phyloP scores from a whole-genome alignment of 345 rosid species.

The Trapa bicornis region DNA sequence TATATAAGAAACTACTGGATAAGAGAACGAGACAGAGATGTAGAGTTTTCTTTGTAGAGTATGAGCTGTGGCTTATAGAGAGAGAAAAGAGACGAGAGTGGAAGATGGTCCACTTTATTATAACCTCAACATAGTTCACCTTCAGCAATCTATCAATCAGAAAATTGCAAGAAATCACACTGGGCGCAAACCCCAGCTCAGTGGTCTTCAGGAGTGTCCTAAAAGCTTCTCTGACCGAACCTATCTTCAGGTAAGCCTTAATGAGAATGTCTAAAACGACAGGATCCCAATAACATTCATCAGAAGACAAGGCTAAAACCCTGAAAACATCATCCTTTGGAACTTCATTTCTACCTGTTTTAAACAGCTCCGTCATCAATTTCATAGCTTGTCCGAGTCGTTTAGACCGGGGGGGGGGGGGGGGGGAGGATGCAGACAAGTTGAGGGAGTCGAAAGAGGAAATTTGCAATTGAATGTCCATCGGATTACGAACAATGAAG shows the following conservation, averaged over 20 bases:
- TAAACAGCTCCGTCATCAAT: slow-evolving; percentile 30
- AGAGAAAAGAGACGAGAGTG: not conserved
- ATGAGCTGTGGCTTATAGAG: not conserved
- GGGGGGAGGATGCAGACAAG: no score
- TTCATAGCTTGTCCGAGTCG: slow-evolving; percentile 40
- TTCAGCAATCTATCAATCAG: slow-evolving; percentile 66
- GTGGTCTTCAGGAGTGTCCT: slow-evolving; percentile 29
- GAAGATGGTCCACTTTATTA: not conserved
- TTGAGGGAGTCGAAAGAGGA: no score
- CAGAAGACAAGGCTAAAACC: slow-evolving; percentile 31
- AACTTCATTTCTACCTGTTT: slow-evolving; percentile 13
- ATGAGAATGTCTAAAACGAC: slow-evolving; percentile 56
- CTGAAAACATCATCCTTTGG: slow-evolving; percentile 23
- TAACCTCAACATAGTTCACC: slow-evolving; percentile 21
- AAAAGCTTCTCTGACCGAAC: slow-evolving; percentile 33
- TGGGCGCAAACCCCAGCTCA: slow-evolving; percentile 42
- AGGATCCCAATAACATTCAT: slow-evolving; percentile 60
- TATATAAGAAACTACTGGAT: not conserved
- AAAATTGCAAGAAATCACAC: slow-evolving; percentile 62
- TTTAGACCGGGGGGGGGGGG: slow-evolving; percentile 24
- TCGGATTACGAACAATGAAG: not conserved
- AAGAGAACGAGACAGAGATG: not conserved
- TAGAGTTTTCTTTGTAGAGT: not conserved
- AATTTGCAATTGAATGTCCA: no score
- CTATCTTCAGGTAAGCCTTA: slow-evolving; percentile 44